Conservation (phyloP, 2,329 filamentous ascomycete species). For the Hymenoscyphus salicellus region DNA sequence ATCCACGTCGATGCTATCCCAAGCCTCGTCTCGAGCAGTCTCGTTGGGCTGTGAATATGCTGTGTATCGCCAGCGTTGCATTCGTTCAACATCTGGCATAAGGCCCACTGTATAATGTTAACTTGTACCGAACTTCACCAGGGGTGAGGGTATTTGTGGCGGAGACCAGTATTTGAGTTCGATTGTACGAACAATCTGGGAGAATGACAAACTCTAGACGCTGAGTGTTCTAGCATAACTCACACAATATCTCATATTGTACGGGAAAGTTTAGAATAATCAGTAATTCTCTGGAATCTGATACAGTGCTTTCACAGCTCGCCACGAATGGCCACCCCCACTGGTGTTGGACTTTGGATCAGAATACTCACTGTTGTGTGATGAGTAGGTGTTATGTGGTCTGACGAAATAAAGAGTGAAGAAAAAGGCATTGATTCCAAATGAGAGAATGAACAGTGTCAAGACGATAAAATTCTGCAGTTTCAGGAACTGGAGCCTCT, state of each 20-base stretch:
- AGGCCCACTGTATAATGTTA: not conserved
- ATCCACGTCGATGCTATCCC: constrained; percentile 4
- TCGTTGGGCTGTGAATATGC: not conserved
- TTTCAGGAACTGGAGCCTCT: not conserved
- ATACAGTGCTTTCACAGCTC: no score
- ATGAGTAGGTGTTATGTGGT: not conserved
- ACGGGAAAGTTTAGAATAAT: no score
- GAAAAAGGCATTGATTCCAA: not conserved
- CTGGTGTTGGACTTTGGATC: no score
- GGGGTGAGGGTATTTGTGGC: no score
- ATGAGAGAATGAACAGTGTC: not conserved
- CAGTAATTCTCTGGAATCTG: no score
- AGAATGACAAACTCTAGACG: no score
- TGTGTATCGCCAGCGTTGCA: not conserved
- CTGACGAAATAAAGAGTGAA: not conserved
- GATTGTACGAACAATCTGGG: no score
- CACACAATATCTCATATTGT: no score
- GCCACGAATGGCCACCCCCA: no score
- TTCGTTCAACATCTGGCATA: not conserved
- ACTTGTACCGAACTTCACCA: no score
- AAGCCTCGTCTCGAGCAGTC: not conserved
- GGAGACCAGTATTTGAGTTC: no score
- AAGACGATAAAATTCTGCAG: not conserved
- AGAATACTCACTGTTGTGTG: not conserved
- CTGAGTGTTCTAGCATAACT: no score